Evolutionary conservation across 495 filamentous ascomycete species (phyloP).

Genomic region (Daldinia loculata): DNA sequence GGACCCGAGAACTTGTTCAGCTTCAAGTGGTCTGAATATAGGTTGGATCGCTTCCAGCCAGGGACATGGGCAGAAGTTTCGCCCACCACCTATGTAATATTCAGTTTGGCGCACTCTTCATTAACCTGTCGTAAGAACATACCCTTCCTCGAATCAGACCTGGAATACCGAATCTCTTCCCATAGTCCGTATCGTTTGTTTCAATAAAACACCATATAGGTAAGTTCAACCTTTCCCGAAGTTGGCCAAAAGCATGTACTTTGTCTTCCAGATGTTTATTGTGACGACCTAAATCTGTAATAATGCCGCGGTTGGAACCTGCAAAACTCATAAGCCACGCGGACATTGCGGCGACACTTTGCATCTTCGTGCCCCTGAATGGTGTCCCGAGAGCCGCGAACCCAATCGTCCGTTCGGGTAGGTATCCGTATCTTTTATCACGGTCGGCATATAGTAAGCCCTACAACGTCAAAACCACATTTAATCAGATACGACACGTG

Average conservation of each 20-base stretch:
- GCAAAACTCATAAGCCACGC: no score
- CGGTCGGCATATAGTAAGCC: constrained; percentile 6
- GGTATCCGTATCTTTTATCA: not conserved
- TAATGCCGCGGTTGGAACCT: no score
- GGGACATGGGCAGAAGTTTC: not conserved
- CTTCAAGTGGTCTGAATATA: not conserved
- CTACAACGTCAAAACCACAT: no score
- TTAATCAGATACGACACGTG: no score
- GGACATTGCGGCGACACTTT: no score
- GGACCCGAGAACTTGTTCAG: not conserved
- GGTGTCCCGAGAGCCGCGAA: constrained; percentile 4
- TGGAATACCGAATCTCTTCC: not conserved
- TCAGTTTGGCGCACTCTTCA: not conserved
- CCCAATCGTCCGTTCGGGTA: not conserved
- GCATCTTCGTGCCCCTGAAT: no score
- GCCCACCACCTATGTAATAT: not conserved
- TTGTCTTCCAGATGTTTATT: no score
- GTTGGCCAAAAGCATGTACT: not conserved
- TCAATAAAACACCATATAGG: not conserved
- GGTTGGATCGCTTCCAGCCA: not conserved
- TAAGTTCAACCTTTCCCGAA: not conserved
- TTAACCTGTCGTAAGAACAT: not conserved
- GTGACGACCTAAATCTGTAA: no score
- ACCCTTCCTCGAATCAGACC: not conserved
- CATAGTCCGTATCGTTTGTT: not conserved